phyloP scores from a whole-genome alignment of 177 flowering plant species.

The Vitis hybrid region DNA sequence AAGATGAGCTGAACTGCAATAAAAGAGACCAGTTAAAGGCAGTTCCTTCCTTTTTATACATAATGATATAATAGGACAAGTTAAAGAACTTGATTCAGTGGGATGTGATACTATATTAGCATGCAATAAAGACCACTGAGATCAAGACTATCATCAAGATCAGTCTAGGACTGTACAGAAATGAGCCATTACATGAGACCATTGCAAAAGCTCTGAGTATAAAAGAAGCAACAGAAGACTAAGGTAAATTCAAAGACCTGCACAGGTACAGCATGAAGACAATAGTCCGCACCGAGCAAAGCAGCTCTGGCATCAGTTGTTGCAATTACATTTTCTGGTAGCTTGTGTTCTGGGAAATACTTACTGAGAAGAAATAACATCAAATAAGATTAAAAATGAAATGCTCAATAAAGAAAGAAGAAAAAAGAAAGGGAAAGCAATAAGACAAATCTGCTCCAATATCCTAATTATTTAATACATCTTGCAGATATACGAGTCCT shows the following conservation, averaged over 20 bases:
- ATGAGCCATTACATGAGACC: not conserved
- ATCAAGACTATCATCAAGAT: not conserved
- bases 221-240: not conserved
- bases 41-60: not conserved
- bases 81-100: not conserved
- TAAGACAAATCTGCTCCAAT: not conserved
- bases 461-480: too few species aligned
- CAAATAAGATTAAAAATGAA: not conserved
- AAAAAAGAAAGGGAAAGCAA: not conserved
- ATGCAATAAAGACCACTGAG: not conserved
- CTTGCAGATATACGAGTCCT: too few species aligned
- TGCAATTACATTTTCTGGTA: slow-evolving; percentile 83
- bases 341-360: slow-evolving; percentile 80
- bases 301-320: slow-evolving; percentile 85
- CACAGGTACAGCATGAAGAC: slow-evolving; percentile 97
- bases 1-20: slow-evolving; percentile 90
- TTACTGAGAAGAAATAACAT: slow-evolving; percentile 44
- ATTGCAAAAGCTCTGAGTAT: not conserved
- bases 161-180: too few species aligned
- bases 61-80: not conserved
- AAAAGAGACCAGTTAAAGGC: slow-evolving; percentile 17
- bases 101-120: not conserved
- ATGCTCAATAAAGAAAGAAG: not conserved
- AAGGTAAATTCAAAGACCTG: slow-evolving; percentile 48
- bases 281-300: slow-evolving; percentile 77